Percentiles rank a stretch among this genome's conserved stretches.
phyloP scores from a whole-genome alignment of 2,329 filamentous ascomycete genomes.

The Botrytis elliptica region DNA sequence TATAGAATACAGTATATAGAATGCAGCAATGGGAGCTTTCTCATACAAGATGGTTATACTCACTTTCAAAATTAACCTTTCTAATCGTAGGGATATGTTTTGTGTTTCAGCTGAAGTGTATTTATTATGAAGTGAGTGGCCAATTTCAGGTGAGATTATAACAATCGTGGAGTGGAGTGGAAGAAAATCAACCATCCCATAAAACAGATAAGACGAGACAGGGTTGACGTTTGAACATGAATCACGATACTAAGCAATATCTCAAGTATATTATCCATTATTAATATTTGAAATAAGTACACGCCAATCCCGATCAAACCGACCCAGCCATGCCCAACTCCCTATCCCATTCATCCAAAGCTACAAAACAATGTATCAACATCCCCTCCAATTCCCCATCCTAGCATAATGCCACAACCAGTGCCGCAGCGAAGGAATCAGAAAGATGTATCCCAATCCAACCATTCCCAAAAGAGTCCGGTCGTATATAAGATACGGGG shows the following conservation, averaged over 20 bases:
- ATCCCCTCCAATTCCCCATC: not conserved
- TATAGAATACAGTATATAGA: not conserved
- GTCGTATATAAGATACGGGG: constrained; percentile 26
- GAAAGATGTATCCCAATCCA: constrained; percentile 17
- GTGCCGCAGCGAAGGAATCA: constrained; percentile 16
- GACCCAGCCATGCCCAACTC: not conserved
- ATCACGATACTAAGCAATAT: not conserved
- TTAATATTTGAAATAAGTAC: too few species aligned
- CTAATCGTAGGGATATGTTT: not conserved
- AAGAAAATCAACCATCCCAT: not conserved
- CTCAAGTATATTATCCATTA: not conserved
- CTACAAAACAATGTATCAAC: constrained; percentile 15
- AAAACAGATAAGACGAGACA: not conserved
- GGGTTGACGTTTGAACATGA: not conserved
- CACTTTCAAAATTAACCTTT: not conserved
- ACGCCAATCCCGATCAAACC: not conserved
- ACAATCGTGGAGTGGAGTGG: not conserved
- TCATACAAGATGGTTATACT: not conserved
- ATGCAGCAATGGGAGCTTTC: not conserved
- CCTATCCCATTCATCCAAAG: not conserved
- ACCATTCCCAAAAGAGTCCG: constrained; percentile 24
- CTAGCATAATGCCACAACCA: constrained; percentile 18
- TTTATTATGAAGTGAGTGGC: not conserved
- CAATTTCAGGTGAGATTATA: not conserved
- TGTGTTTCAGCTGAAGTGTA: not conserved